A percentile compares a stretch with the other conserved stretches of the same genome.
Conservation (phyloP, 371 early-diverging fungal species). For the Entomophthora muscae region DNA sequence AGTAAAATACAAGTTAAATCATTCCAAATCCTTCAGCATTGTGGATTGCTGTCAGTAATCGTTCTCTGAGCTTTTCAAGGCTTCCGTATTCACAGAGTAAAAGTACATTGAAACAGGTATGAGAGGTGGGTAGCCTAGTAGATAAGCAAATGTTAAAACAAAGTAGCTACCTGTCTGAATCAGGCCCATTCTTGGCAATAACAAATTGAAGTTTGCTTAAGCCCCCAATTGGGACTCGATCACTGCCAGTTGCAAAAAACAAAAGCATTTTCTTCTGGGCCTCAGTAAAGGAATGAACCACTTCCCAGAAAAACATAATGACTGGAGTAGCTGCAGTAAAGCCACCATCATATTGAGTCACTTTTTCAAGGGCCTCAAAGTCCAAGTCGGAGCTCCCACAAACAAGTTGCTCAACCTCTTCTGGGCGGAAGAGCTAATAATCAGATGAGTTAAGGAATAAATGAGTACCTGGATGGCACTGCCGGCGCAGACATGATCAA, state of each 20-base stretch:
- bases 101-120: slow-evolving; percentile 90
- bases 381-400: slow-evolving; percentile 80
- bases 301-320: slow-evolving; percentile 79
- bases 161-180: slow-evolving; percentile 35
- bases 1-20: too few relatives aligned
- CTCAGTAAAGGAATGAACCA: slow-evolving; percentile 60
- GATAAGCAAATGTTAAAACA: not conserved
- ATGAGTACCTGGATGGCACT: slow-evolving; percentile 43
- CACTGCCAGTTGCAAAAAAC: slow-evolving; percentile 94
- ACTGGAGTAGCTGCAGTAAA: slow-evolving; percentile 42
- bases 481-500: slow-evolving; percentile 69
- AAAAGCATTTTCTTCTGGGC: slow-evolving; percentile 82
- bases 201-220: slow-evolving; percentile 80
- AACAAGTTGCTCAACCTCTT: slow-evolving; percentile 91
- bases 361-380: slow-evolving; percentile 59
- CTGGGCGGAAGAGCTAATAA: slow-evolving; percentile 62
- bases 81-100: slow-evolving; percentile 84
- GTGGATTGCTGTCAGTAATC: slow-evolving; percentile 82
- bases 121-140: slow-evolving; percentile 48
- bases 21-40: slow-evolving; percentile 96
- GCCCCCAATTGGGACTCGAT: slow-evolving; percentile 92
- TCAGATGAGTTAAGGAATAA: not conserved
- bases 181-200: slow-evolving; percentile 93
- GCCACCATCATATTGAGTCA: slow-evolving; percentile 80
- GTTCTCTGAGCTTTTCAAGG: slow-evolving; percentile 64